These are phyloP conservation scores for Podila verticillata DNA, from an alignment of 192 early-diverging fungal genomes.

Conservation along the genomic window DNA sequence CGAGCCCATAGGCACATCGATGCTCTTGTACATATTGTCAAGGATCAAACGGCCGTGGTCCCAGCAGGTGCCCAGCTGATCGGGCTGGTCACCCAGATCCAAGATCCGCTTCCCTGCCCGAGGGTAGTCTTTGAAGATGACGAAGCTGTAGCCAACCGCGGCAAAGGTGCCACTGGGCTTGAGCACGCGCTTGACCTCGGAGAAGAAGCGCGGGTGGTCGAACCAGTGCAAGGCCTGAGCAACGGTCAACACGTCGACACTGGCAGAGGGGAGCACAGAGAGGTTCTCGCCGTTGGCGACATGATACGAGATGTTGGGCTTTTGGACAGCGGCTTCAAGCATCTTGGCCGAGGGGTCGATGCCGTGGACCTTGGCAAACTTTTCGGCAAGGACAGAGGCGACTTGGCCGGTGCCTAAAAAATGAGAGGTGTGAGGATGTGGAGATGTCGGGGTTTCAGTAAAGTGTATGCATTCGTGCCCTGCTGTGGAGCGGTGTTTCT, in stretches of 20 bases:
- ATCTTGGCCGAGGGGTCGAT: constrained; percentile 52
- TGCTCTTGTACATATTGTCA: constrained; percentile 55
- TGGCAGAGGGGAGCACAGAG: constrained; percentile 16
- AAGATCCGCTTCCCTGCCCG: constrained; percentile 40
- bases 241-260: constrained; percentile 58
- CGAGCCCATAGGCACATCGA: constrained; percentile 54
- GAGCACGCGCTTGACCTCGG: constrained; percentile 65
- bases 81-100: constrained; percentile 30
- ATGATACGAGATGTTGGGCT: constrained; percentile 56
- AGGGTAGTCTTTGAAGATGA: constrained; percentile 49
- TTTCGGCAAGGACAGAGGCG: constrained; percentile 53
- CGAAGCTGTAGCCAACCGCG: constrained; percentile 58
- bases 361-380: constrained; percentile 60
- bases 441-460: neutral
- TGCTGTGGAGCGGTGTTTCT: neutral
- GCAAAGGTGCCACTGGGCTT: constrained; percentile 69
- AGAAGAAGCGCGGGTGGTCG: constrained; percentile 62
- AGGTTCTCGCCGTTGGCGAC: constrained; percentile 53
- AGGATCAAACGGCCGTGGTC: constrained; percentile 55
- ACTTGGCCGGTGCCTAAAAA: constrained; percentile 64
- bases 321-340: constrained; percentile 49
- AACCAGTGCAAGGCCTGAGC: constrained; percentile 69
- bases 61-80: constrained; percentile 55
- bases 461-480: neutral
- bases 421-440: neutral